Evolutionary conservation across 139 green algal genomes (phyloP).

Genomic region (Chlorella sorokiniana): DNA sequence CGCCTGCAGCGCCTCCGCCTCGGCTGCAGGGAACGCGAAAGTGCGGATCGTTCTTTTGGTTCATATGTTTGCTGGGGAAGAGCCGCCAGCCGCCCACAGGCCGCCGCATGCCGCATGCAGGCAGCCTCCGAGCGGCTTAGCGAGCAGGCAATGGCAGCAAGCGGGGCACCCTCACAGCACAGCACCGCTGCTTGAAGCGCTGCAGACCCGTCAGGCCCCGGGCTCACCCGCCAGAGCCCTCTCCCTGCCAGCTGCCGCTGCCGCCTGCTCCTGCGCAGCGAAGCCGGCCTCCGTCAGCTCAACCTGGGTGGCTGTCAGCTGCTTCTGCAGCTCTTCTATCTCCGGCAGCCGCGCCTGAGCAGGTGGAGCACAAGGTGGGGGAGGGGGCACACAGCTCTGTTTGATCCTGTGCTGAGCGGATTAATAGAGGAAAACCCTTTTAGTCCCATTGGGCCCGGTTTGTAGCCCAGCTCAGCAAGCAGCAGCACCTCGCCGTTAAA

Average conservation of each 20-base stretch:
- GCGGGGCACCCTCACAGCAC: background rate
- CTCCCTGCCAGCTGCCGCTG: slow-evolving; percentile 20
- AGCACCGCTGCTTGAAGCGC: background rate
- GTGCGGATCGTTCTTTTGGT: background rate
- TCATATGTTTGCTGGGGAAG: no score
- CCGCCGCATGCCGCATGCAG: background rate
- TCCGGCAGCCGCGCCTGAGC: slow-evolving; percentile 60
- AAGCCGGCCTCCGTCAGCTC: slow-evolving; percentile 40
- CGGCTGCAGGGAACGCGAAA: background rate
- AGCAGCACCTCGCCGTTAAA: background rate
- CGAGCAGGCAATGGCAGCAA: background rate
- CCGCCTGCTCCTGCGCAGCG: slow-evolving; percentile 32
- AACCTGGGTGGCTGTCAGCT: slow-evolving; percentile 45
- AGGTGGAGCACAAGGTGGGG: background rate
- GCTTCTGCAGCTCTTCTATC: slow-evolving; percentile 60
- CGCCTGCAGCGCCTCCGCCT: slow-evolving; percentile 51
- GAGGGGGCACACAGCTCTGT: background rate
- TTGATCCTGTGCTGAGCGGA: slow-evolving; percentile 22
- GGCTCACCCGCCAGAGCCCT: background rate
- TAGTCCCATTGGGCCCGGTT: no score
- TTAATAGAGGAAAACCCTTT: no score
- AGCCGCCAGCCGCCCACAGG: no score
- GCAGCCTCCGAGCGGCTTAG: background rate
- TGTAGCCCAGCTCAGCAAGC: no score
- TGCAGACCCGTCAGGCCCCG: background rate